Evolutionary conservation across 116 monocot genomes (phyloP).

Genomic region (Iris pallida): DNA sequence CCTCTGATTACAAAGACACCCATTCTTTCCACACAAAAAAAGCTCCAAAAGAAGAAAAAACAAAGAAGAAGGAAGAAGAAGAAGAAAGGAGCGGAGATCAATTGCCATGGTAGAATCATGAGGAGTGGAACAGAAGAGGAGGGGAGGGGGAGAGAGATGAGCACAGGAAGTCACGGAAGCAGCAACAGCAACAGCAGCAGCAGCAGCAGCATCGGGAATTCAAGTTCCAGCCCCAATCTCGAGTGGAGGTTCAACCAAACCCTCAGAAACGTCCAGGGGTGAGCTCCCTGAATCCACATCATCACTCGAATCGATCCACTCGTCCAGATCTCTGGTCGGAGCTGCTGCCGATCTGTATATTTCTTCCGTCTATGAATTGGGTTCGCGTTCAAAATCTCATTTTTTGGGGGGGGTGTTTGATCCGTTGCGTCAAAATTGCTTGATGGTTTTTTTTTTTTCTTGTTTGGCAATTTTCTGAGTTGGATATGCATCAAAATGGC

Average conservation of each 20-base stretch:
- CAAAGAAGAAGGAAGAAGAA: too few species aligned
- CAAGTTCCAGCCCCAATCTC: conserved; percentile 43
- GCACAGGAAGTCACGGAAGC: neutral
- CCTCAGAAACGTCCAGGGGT: conserved; percentile 94
- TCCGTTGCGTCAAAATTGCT: too few species aligned
- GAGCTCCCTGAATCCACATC: conserved; percentile 11
- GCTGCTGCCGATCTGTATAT: neutral
- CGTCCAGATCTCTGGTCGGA: neutral
- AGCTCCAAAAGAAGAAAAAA: too few species aligned
- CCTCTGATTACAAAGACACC: too few species aligned
- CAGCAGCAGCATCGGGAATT: conserved; percentile 18
- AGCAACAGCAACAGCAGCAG: conserved; percentile 14
- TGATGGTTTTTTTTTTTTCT: neutral
- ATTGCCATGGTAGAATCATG: conserved; percentile 14
- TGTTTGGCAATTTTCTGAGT: neutral
- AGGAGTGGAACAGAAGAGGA: conserved; percentile 31
- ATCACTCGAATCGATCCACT: neutral
- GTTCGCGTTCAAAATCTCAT: too few species aligned
- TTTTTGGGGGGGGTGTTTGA: too few species aligned
- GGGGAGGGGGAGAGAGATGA: neutral
- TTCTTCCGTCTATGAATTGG: too few species aligned
- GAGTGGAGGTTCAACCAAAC: conserved; percentile 98
- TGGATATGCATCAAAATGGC: neutral
- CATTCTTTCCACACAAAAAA: too few species aligned
- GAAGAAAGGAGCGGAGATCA: neutral